Evolutionary conservation across 2,329 filamentous ascomycete species (phyloP), one percentile per base, ranked within the genome.

Genomic region (Penicillium nordicum): DNA sequence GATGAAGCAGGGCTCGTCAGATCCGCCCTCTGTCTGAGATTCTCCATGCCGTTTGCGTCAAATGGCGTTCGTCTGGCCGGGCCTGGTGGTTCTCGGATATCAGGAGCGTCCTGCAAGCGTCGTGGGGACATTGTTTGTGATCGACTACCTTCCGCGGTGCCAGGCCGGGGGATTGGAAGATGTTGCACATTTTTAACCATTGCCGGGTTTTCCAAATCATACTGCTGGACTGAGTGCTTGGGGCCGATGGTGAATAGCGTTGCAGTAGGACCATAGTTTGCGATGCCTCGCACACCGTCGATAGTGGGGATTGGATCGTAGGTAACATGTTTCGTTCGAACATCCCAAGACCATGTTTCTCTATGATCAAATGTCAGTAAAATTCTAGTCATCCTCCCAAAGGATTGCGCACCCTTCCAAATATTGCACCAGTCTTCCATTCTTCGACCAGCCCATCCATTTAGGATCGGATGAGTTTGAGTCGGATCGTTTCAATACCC

Each of bases 371-470:
- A 43, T 14, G 50, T 44, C 40, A 53, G 37, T 14, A 21, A 36
- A 21, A n/a, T 38, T 18, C 49, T 4, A 42, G 7, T 7, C 27
- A 36, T 37, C 21, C 7, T n/a, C 41, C 29, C 3, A 1, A 11
- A 84, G 11, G 7, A 12, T 34, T 53, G 7, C 90, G 78, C 80
- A 96, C 92, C 88, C 86, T 75, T 97, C 91, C 5, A 90, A 89
- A 74, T 87, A 92, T 75, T 99, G 94, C 61, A 99, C 86, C 63
- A 99, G 92, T 63, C 92, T 88, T 38, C 94, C 94, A 77, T 96
- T 97, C 77, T 97, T 97, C 0, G 94, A 97, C 94, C 94, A 99
- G 21, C 87, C 89, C 80, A 97, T 92, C 94, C 94, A 99, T 71
- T 96, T 96, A 37, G 90, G 88, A 1, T 91, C 91, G 3, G 85